Evolutionary conservation across 345 rosid genomes (phyloP).

Genomic region (Camelina neglecta): DNA sequence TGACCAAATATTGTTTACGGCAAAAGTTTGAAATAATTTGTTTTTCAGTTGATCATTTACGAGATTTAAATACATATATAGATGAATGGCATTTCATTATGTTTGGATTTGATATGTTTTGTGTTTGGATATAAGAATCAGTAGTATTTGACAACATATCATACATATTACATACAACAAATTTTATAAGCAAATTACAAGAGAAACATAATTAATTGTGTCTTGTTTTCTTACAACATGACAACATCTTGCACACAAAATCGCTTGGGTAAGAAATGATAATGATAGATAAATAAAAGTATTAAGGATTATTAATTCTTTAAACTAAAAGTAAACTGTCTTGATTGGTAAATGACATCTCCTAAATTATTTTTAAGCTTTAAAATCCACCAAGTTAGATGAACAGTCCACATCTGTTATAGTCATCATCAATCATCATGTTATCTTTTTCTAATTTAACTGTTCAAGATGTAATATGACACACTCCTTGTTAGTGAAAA

Average conservation of each 20-base stretch:
- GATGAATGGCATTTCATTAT: not conserved
- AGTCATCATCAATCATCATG: constrained; percentile 36
- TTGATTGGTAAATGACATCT: constrained; percentile 11
- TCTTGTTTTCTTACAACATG: constrained; percentile 1
- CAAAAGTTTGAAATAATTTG: not conserved
- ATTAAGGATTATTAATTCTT: not conserved
- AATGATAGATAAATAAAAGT: not conserved
- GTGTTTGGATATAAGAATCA: not conserved
- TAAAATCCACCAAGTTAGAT: constrained; percentile 18
- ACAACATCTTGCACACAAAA: not conserved
- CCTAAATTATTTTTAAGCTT: not conserved
- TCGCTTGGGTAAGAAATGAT: not conserved
- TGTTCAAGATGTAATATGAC: constrained; percentile 10
- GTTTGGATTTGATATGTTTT: not conserved
- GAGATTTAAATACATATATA: not conserved
- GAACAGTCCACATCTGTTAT: constrained; percentile 32
- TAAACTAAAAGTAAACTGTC: constrained; percentile 1
- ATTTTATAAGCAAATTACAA: not conserved
- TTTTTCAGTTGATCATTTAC: not conserved
- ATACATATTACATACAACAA: not conserved
- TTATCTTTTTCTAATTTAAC: not conserved
- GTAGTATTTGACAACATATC: not conserved
- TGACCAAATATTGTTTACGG: too few relatives aligned
- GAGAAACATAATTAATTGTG: not conserved
- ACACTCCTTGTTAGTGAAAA: not conserved